Base-by-base conservation (phyloP, 495 filamentous ascomycete genomes). In the Venustampulla echinocandica region DNA sequence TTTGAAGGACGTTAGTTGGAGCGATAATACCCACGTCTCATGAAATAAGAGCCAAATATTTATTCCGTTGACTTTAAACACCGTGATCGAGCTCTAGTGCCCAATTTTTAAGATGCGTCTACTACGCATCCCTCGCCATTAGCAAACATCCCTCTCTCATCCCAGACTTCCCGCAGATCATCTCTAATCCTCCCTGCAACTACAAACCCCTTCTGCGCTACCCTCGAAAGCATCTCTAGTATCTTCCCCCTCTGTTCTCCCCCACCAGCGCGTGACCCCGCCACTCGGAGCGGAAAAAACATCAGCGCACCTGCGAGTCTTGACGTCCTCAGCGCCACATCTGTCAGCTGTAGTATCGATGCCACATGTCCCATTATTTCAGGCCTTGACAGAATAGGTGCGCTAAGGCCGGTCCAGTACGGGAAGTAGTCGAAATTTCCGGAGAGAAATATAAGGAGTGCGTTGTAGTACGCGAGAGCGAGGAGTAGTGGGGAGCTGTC, bases 251-350 rank as follows among this genome's bases (percentile, higher is more conserved):
- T 43, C 34, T 52, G n/a, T 15, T 24, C 35, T 11, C 17, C 15
- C 10, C 23, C 43, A 10, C 19, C 38, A 4, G 23, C 47, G 36
- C 54, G 42, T 34, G 49, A 45, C 33, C 54, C 50, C 17, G 54
- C 54, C 4, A 57, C 54, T 32, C 50, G 17, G 3, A 57, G 34
- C 4, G 54, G 54, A 35, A 57, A 57, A 38, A 57, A 47, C 15
- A 50, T 50, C 37, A 57, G 25, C 10, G 53, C 22, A 3, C 46
- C 46, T 10, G 37, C 42, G 6, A 57, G 21, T 1, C 22, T 28
- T 17, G 46, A 47, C 4, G n/a, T 46, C 21, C 35, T 23, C 21
- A 53, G 25, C 14, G 49, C 54, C 3, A 11, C 11, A 7, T 35
- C 13, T 2, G 49, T 32, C 4, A 19, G 10, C 2, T 14, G 3